Base-by-base conservation (phyloP, 2,329 filamentous ascomycete species). In the Parasarocladium wereldwijsianum region DNA sequence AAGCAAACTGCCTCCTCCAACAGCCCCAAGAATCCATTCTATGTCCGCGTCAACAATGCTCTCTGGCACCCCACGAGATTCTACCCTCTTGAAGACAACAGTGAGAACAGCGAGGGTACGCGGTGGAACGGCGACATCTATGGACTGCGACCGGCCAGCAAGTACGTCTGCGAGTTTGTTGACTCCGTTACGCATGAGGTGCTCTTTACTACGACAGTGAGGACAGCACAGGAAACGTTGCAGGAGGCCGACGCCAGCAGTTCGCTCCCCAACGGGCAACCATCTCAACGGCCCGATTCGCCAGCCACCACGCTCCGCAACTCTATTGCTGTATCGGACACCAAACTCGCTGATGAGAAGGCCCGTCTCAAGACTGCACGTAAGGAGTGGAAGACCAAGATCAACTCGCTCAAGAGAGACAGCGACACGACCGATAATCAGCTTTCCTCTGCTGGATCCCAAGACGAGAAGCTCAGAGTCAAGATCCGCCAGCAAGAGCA, bases 1-100 rank as follows among this genome's bases (percentile, higher is more conserved):
- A 40, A 49, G 39, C 48, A 39, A 41, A 51, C 57, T 0, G 51
- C 65, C 10, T 68, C 66, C 3, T 66, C 79, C 32, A 76, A 83
- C 49, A 64, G 61, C 36, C 65, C 69, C 19, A 85, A 83, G 48
- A n/a, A n/a, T n/a, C 81, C 80, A 5, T 85, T 86, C 46, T 84
- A 74, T 47, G 77, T 86, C 32, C 67, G 74, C 38, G 70, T 87
- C 40, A 86, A 87, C 51, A 76, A 82, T 29, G 78, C 79, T 8
- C 66, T 74, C 36, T 87, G 81, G 81, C 79, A 80, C 45, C 79
- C 79, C 2, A 81, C 77, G 8, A 67, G 76, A 40, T 84, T 86
- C 44, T 66, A 66, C 34, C 57, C 64, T 17, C 54, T 67, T 20
- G 42, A 52, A 14, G 45, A 53, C 26, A 37, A 38, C 11, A 40